Conservation (phyloP, 495 filamentous ascomycete species). For the Massariosphaeria phaeospora region DNA sequence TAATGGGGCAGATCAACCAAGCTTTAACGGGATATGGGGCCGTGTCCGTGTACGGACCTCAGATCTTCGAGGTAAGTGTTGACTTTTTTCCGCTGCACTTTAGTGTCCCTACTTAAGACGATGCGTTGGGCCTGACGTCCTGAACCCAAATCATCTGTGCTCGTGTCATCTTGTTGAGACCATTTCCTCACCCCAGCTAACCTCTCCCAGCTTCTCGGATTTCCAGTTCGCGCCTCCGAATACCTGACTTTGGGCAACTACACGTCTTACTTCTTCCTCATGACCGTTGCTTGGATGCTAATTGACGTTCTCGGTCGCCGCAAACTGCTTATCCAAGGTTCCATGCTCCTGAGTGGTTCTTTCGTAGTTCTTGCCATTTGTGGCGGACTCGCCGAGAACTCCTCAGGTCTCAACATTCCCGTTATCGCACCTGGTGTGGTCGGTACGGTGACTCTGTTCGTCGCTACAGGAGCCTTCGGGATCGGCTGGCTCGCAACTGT, state of each 20-base stretch:
- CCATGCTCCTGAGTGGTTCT: constrained; percentile 43
- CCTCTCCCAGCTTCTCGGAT: constrained; percentile 44
- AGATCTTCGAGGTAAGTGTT: constrained; percentile 47
- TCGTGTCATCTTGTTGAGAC: no score
- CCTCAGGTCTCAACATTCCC: constrained; percentile 36
- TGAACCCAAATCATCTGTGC: no score
- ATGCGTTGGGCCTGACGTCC: no score
- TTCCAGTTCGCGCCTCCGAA: constrained; percentile 44
- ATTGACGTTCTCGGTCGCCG: constrained; percentile 53
- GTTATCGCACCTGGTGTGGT: constrained; percentile 43
- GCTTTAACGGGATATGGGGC: constrained; percentile 54
- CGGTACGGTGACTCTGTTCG: constrained; percentile 46
- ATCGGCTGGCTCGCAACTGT: constrained; percentile 53
- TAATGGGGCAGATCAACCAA: constrained; percentile 57
- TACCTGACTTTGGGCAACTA: constrained; percentile 53
- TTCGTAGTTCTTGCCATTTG: constrained; percentile 48
- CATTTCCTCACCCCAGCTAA: not conserved
- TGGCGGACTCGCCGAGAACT: constrained; percentile 43
- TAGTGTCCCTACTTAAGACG: not conserved
- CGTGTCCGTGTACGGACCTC: constrained; percentile 55
- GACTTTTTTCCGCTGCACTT: not conserved
- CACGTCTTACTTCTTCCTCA: constrained; percentile 51
- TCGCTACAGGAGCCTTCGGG: constrained; percentile 54
- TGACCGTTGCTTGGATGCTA: constrained; percentile 50
- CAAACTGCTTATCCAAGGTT: constrained; percentile 49